Base-by-base conservation (phyloP, 2,329 filamentous ascomycete genomes). In the Delphinella strobiligena region DNA sequence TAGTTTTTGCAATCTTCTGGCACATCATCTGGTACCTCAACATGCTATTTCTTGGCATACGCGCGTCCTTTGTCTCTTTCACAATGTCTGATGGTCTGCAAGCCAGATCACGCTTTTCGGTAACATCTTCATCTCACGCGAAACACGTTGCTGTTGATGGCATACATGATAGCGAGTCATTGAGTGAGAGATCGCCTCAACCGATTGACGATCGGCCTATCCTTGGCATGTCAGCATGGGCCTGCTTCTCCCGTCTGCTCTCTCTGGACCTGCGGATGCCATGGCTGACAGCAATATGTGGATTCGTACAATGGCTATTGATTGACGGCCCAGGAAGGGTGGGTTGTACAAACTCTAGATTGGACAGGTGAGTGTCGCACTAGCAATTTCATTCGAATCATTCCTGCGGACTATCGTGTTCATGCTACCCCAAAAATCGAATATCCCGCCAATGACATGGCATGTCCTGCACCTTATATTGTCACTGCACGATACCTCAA, bases 251-350 rank as follows among this genome's bases (percentile, higher is more conserved):
- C 46, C 78, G 76, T 58, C 61, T 93, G 46, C 63, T 87, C 50
- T 78, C 87, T 67, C 62, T 94, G 55, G 71, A 80, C 49, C 61
- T 67, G 48, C 82, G 86, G 61, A 93, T 94, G 86, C 89, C 89
- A 47, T 96, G 89, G 89, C 72, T 94, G 41, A 72, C 71, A 55
- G 85, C 85, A 55, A 66, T 75, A 50, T 59, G 91, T 44, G 82
- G 82, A 42, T 73, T 94, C 61, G 59, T 81, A 49, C 85, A 91
- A 62, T 80, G 82, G 69, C 70, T 77, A 49, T 71, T 78, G 53
- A 63, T 89, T 54, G 68, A 70, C 53, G 85, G 87, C 17, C 84
- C 84, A 48, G 83, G 86, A 53, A 74, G 64, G 62, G 61, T 93
- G 48, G 86, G 82, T 56, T 72, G 74, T 53, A 75, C 81, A 19